Percentiles rank a stretch among this genome's conserved stretches.
These are phyloP conservation scores for Crepidotus sp. DNA, from an alignment of 1,284 basidiomycete genomes.

Conservation along the genomic window DNA sequence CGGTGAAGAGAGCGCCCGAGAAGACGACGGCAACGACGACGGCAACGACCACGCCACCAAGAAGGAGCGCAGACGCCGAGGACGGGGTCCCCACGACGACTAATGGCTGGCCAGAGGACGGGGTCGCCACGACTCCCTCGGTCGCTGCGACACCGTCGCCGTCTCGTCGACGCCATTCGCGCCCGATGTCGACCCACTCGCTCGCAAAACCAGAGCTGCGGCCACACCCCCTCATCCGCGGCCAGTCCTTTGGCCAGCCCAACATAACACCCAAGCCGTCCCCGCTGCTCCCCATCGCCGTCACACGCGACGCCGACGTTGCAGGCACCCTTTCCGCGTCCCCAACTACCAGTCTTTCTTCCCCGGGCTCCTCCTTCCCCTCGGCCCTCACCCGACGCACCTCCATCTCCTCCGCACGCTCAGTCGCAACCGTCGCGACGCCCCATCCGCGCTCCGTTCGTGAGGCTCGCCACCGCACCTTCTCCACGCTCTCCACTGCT, in stretches of 20 bases:
- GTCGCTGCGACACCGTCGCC: conserved; percentile 10
- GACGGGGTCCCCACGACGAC: background rate
- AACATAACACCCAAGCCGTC: conserved; percentile 36
- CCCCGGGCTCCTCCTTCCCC: conserved; percentile 21
- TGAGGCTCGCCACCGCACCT: conserved; percentile 52
- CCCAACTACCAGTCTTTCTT: conserved; percentile 26
- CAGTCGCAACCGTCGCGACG: conserved; percentile 51
- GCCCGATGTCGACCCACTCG: conserved; percentile 58
- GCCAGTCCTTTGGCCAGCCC: conserved; percentile 49
- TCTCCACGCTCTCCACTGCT: conserved; percentile 54
- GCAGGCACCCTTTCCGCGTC: conserved; percentile 32
- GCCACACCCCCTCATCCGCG: conserved; percentile 68
- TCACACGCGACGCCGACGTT: conserved; percentile 43
- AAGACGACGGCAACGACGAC: background rate
- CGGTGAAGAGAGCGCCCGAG: background rate
- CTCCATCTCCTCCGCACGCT: conserved; percentile 59
- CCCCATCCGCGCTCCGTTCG: conserved; percentile 28
- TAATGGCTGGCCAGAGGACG: background rate
- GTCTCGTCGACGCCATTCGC: conserved; percentile 24
- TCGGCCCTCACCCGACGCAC: conserved; percentile 35
- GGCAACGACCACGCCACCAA: background rate
- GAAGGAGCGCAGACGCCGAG: background rate
- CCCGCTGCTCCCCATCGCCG: conserved; percentile 54
- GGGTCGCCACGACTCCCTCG: background rate
- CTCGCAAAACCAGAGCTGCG: conserved; percentile 37